Evolutionary conservation across 345 rosid species (phyloP), one percentile per base, ranked within the genome.

Genomic region (Eucalyptus viminalis): DNA sequence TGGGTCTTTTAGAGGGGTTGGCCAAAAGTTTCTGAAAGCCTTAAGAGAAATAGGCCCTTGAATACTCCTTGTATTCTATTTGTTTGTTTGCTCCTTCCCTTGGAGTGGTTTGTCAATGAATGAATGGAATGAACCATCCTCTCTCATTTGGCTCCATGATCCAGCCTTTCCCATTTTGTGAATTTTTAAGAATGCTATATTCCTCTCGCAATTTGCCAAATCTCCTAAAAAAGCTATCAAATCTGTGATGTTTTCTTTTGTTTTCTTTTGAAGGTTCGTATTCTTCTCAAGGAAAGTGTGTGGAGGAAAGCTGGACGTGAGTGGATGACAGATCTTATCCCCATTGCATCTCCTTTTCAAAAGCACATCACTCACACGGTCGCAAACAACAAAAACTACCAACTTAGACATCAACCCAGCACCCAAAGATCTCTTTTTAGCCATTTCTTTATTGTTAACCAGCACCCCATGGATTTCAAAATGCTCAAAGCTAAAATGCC

Each of bases 31-130:
- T 76, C 95, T 92, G 50, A 90, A 92, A 94, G 88, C 49, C 87
- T 91, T 80, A 50, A 89, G 93, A 90, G 94, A 92, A 92, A 89
- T 93, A 90, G 92, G 94, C 92, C 94, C 88, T 88, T 54, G 67
- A 90, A 50, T 60, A 87, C 89, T 31, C 49, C 49, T 34, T 91
- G 89, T 94, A 90, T 88, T 93, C 93, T 90, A 90, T 93, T 93
- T 90, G 92, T 93, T 92, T 90, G 90, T 87, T 86, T 58, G 25
- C 87, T 93, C 91, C 94, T 91, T n/a, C 86, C 86, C 91, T 89
- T 56, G 92, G 93, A 92, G 94, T 91, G 91, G 93, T 86, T 87
- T 88, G 91, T 89, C 89, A 90, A 88, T 88, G 88, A 90, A 91
- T 90, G 92, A 87, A 86, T 89, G 87, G 87, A 86, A 91, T 89